Base-by-base conservation (phyloP, 345 rosid genomes). In the Hirschfeldia incana region DNA sequence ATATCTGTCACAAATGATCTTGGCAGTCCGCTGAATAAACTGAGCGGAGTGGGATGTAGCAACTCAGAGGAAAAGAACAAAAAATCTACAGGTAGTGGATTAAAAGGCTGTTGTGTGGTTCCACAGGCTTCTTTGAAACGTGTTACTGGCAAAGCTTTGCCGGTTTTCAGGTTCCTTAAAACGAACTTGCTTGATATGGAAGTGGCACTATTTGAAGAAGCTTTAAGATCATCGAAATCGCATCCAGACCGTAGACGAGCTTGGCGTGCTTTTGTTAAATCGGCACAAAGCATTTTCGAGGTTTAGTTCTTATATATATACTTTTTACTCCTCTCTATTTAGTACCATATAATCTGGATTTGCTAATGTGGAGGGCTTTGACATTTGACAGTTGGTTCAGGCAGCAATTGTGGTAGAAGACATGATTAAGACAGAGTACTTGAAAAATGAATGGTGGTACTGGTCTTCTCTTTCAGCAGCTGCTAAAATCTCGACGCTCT, bases 401-500 rank as follows among this genome's bases (percentile, higher is more conserved):
- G 97, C 98, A 71, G 86, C 92, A 66, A 71, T 91, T 69, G 79
- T 89, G 77, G 82, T 95, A 75, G 99, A 93, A 86, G 96, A 93
- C 84, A 90, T 90, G 94, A 90, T 95, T 15, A 91, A 86, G 85
- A 83, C 91, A 3, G 91, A 88, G 77, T 89, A 80, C 78, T 77
- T 95, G 81, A 88, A 87, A 85, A 95, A 88, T 82, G 97, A 88
- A 26, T 93, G 99, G 99, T 95, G 99, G 99, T 91, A 93, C 79
- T 93, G 98, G 99, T 95, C 98, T 75, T 95, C 97, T 34, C 91
- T 91, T 53, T 88, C 98, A 65, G 99, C 91, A 67, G 98, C 97
- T 70, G 94, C 86, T 36, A 91, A 86, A 83, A 86, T 91, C 39
- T 88, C 93, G 64, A 93, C 97, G 2, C 32, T 93, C 77, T 86